Evolutionary conservation across 1,284 basidiomycete genomes (phyloP).

Genomic region (Baeospora myosura): DNA sequence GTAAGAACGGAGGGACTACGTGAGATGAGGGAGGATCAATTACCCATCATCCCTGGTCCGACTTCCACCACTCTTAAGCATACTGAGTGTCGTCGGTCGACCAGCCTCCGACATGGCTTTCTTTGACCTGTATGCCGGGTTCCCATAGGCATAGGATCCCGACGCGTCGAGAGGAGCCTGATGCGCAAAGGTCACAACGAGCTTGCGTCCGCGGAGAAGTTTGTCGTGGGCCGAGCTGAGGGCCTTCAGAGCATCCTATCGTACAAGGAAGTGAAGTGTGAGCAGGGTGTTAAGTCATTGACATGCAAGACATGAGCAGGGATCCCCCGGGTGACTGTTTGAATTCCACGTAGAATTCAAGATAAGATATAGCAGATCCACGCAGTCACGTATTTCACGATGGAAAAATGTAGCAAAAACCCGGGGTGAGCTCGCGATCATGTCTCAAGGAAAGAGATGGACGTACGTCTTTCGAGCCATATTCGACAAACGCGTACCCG

Average conservation of each 20-base stretch:
- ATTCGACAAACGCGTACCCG: slow-evolving; percentile 94
- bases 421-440: slow-evolving; percentile 40
- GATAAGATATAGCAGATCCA: neutral
- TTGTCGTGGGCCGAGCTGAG: slow-evolving; percentile 72
- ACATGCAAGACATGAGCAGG: no score
- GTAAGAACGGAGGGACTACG: neutral
- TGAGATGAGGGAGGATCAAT: slow-evolving; percentile 19
- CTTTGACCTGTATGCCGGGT: slow-evolving; percentile 27
- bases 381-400: slow-evolving; percentile 2
- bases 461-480: slow-evolving; percentile 72
- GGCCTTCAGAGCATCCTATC: slow-evolving; percentile 76
- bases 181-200: slow-evolving; percentile 85
- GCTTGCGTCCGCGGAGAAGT: slow-evolving; percentile 76
- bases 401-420: slow-evolving; percentile 26
- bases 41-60: slow-evolving; percentile 56
- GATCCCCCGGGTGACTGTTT: slow-evolving; percentile 18
- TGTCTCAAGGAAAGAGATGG: slow-evolving; percentile 9
- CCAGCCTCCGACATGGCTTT: slow-evolving; percentile 50
- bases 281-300: no score
- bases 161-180: slow-evolving; percentile 56
- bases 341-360: slow-evolving; percentile 10
- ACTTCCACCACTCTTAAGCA: slow-evolving; percentile 68
- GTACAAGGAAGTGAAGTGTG: no score
- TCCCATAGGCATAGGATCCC: slow-evolving; percentile 19
- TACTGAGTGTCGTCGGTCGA: slow-evolving; percentile 80